Evolutionary conservation across 208 protist species (phyloP).

Genomic region (Jaenimonas drosophilae): DNA sequence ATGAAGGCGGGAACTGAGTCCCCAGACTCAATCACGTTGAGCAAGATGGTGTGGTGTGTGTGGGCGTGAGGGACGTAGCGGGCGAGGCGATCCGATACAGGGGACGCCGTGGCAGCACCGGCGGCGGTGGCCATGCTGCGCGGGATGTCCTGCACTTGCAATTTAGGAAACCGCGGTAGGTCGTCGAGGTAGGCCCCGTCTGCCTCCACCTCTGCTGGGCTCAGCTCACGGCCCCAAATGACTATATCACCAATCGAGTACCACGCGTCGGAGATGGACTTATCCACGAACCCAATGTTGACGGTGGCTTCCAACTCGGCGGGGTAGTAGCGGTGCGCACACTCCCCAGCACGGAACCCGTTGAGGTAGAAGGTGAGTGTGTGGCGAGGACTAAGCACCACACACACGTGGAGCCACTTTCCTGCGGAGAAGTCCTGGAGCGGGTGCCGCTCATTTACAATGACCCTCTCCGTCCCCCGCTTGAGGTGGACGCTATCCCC

Average conservation of each 20-base stretch:
- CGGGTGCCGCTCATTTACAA: conserved; percentile 58
- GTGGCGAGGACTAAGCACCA: conserved; percentile 42
- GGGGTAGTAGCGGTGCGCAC: conserved; percentile 31
- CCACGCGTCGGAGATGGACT: conserved; percentile 17
- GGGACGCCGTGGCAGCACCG: conserved; percentile 4
- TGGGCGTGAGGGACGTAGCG: conserved; percentile 21
- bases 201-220: conserved; percentile 49
- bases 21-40: conserved; percentile 32
- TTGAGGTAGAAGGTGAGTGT: conserved; percentile 60
- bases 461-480: conserved; percentile 27
- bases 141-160: conserved; percentile 39
- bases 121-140: conserved; percentile 16
- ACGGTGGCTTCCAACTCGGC: conserved; percentile 35
- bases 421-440: conserved; percentile 43
- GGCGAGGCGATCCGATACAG: conserved; percentile 45
- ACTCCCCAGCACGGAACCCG: conserved; percentile 44
- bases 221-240: conserved; percentile 69
- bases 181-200: conserved; percentile 25
- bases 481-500: conserved; percentile 59
- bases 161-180: conserved; percentile 22
- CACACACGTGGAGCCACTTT: conserved; percentile 50
- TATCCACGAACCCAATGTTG: conserved; percentile 46
- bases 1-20: conserved; percentile 22
- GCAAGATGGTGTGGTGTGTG: conserved; percentile 36
- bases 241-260: conserved; percentile 61